Evolutionary conservation across 83 land plant genomes (phyloP).

Genomic region (Isoetes engelmannii): DNA sequence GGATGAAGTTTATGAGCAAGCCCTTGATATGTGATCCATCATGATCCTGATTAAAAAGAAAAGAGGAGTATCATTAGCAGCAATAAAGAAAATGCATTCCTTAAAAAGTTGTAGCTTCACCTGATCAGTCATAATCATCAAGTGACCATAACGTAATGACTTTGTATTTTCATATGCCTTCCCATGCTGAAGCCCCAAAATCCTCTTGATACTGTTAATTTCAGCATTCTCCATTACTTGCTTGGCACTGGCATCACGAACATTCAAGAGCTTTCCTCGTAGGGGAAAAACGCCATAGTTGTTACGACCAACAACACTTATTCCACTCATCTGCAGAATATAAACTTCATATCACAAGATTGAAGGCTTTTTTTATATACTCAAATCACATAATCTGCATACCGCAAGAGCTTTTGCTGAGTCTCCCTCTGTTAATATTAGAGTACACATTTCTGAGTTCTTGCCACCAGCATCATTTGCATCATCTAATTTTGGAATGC

Average conservation of each 20-base stretch:
- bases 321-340: conserved; percentile 72
- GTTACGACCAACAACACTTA: conserved; percentile 80
- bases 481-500: conserved; percentile 80
- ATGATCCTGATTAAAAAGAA: conserved; percentile 61
- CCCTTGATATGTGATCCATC: conserved; percentile 99
- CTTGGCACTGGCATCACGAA: conserved; percentile 75
- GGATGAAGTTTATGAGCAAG: conserved; percentile 85
- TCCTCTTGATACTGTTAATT: conserved; percentile 69
- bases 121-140: conserved; percentile 99
- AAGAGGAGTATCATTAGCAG: not conserved
- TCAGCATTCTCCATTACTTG: conserved; percentile 83
- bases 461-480: conserved; percentile 94
- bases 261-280: conserved; percentile 90
- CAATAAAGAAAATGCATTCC: not conserved
- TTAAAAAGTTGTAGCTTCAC: conserved; percentile 21
- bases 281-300: conserved; percentile 89
- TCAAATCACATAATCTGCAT: conserved; percentile 19
- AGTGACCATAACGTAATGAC: conserved; percentile 83
- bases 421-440: conserved; percentile 97
- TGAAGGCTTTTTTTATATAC: not conserved
- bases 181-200: conserved; percentile 87
- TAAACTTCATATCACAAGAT: not conserved
- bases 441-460: conserved; percentile 76
- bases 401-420: conserved; percentile 99
- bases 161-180: conserved; percentile 68